These are phyloP conservation scores for Echeveria elegans DNA, from an alignment of 164 flowering plant genomes.

Conservation along the genomic window DNA sequence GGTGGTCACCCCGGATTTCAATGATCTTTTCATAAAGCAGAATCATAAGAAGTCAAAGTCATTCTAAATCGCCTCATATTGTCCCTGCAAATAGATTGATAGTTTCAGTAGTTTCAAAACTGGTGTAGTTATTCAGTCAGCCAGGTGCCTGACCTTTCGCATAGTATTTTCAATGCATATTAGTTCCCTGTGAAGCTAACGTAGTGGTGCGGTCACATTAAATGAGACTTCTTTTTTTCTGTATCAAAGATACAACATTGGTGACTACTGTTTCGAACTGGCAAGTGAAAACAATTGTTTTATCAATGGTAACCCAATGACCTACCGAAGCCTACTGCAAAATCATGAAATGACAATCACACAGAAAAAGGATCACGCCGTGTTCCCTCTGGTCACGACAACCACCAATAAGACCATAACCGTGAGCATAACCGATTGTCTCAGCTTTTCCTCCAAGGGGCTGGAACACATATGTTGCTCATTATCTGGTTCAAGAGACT, in stretches of 20 bases:
- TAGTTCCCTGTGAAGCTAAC: not conserved
- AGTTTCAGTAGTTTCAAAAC: not conserved
- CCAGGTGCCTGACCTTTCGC: not conserved
- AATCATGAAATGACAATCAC: constrained; percentile 32
- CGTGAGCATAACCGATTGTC: constrained; percentile 51
- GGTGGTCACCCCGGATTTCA: constrained; percentile 51
- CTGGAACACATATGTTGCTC: constrained; percentile 13
- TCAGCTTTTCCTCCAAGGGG: constrained; percentile 42
- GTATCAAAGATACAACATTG: no score
- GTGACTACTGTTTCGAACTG: no score
- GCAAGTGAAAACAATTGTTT: no score
- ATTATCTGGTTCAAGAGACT: constrained; percentile 10
- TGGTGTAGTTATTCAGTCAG: not conserved
- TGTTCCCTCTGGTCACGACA: constrained; percentile 37
- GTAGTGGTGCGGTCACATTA: no score
- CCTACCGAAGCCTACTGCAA: constrained; percentile 8
- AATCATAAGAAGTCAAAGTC: no score
- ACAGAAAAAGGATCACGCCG: constrained; percentile 25
- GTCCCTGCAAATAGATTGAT: not conserved
- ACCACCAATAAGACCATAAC: constrained; percentile 55
- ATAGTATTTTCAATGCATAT: not conserved
- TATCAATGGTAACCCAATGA: not conserved
- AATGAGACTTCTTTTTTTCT: no score
- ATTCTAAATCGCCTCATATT: no score
- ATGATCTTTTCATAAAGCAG: constrained; percentile 25